A percentile compares a stretch with the other conserved stretches of the same genome.
Conservation (phyloP, 306 rosid species). For the Abrus pulchellus region DNA sequence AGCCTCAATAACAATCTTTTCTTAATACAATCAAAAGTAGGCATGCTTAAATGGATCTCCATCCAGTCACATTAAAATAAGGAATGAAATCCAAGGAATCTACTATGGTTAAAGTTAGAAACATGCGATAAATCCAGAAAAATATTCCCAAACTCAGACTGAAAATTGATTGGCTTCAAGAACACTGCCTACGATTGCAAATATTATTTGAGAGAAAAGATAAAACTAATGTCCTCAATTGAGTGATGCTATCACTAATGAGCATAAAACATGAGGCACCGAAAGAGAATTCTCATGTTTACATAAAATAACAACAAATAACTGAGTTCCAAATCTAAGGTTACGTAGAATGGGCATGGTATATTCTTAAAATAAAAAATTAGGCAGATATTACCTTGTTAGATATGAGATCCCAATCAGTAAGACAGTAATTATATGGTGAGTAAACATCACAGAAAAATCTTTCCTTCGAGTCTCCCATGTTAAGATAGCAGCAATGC, state of each 20-base stretch:
- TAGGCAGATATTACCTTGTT: slow-evolving; percentile 65
- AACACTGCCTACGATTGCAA: slow-evolving; percentile 9
- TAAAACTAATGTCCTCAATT: neutral
- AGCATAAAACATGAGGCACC: slow-evolving; percentile 31
- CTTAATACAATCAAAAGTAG: neutral
- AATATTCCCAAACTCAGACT: slow-evolving; percentile 11
- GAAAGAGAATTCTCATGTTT: slow-evolving; percentile 29
- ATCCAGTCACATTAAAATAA: neutral
- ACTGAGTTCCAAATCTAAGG: slow-evolving; percentile 33
- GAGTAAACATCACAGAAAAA: slow-evolving; percentile 96
- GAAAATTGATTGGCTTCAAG: slow-evolving; percentile 25
- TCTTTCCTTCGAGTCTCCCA: slow-evolving; percentile 99
- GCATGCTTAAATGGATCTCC: slow-evolving; percentile 35
- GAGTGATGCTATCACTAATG: slow-evolving; percentile 19
- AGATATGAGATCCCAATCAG: slow-evolving; percentile 81
- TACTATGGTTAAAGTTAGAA: slow-evolving; percentile 24
- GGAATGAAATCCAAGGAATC: slow-evolving; percentile 7
- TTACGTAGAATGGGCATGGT: slow-evolving; percentile 24
- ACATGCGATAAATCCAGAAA: slow-evolving; percentile 19
- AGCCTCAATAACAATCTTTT: neutral
- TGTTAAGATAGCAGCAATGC: slow-evolving; percentile 86
- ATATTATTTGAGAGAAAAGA: slow-evolving; percentile 34
- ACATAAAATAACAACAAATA: slow-evolving; percentile 31
- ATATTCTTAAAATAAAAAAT: slow-evolving; percentile 17
- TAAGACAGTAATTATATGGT: slow-evolving; percentile 85